A percentile compares a stretch with the other conserved stretches of the same genome.
phyloP scores from a whole-genome alignment of 192 early-diverging fungal genomes.

The Coemansia sp. region DNA sequence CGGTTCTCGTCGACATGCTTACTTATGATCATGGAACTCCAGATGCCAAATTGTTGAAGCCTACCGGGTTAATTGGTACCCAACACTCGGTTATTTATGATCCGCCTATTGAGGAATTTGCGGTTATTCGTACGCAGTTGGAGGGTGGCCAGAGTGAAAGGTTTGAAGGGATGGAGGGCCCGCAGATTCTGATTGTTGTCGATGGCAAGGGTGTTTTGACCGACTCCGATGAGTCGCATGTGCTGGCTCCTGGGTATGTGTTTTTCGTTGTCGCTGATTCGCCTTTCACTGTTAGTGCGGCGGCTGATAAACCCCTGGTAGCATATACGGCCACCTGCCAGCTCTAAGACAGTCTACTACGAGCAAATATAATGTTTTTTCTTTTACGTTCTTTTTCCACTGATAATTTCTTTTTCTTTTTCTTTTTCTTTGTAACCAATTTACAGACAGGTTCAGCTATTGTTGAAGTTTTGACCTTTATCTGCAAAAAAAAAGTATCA shows the following conservation, averaged over 20 bases:
- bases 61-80: constrained; percentile 54
- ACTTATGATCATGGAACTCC: constrained; percentile 85
- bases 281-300: constrained; percentile 48
- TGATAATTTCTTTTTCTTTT: neutral
- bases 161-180: constrained; percentile 68
- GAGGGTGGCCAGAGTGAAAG: constrained; percentile 50
- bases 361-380: too few relatives aligned
- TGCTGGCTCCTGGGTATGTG: constrained; percentile 66
- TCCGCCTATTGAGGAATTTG: constrained; percentile 96
- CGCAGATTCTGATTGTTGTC: constrained; percentile 83
- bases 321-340: constrained; percentile 20
- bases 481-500: too few relatives aligned
- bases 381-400: neutral
- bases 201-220: constrained; percentile 64
- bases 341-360: neutral
- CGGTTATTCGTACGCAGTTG: constrained; percentile 70
- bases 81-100: constrained; percentile 75
- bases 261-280: constrained; percentile 74
- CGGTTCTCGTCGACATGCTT: constrained; percentile 86
- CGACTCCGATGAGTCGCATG: constrained; percentile 28
- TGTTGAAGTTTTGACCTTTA: too few relatives aligned
- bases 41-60: constrained; percentile 74
- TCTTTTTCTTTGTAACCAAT: neutral
- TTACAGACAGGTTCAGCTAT: too few relatives aligned
- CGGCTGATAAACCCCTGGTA: constrained; percentile 14